These are phyloP conservation scores for Seiridium cupressi DNA, from an alignment of 2,329 filamentous ascomycete genomes.

Conservation along the genomic window DNA sequence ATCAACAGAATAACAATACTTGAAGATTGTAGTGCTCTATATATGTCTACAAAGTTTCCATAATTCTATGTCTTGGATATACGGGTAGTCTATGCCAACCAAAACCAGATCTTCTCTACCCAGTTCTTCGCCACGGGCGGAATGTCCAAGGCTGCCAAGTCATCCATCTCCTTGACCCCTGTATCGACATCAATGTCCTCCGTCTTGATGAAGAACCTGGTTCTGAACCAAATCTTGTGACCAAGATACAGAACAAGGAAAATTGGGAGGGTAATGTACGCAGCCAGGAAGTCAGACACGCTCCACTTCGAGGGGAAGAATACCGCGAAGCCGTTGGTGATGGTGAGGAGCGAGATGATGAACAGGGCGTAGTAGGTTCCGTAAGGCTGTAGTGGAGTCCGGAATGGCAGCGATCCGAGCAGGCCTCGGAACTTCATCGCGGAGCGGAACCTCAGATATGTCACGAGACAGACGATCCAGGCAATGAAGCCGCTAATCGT, in stretches of 20 bases:
- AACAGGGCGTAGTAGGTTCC: constrained; percentile 60
- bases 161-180: constrained; percentile 63
- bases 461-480: constrained; percentile 58
- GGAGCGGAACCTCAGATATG: constrained; percentile 57
- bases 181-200: constrained; percentile 55
- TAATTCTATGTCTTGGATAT: too few relatives aligned
- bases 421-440: constrained; percentile 54
- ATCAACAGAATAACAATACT: too few relatives aligned
- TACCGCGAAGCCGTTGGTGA: constrained; percentile 74
- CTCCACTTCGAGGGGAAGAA: constrained; percentile 68
- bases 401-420: constrained; percentile 49
- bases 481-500: constrained; percentile 61
- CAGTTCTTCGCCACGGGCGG: constrained; percentile 48
- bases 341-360: constrained; percentile 58
- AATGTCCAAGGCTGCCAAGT: constrained; percentile 47
- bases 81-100: constrained; percentile 42
- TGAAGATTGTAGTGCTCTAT: too few relatives aligned
- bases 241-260: constrained; percentile 60
- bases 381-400: constrained; percentile 57
- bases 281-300: constrained; percentile 60
- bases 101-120: constrained; percentile 54
- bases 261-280: constrained; percentile 61
- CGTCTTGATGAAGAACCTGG: constrained; percentile 37
- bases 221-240: constrained; percentile 54
- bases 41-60: too few relatives aligned